These are phyloP conservation scores for Tuber microsphaerosporum DNA, from an alignment of 495 filamentous ascomycete species.

Conservation along the genomic window DNA sequence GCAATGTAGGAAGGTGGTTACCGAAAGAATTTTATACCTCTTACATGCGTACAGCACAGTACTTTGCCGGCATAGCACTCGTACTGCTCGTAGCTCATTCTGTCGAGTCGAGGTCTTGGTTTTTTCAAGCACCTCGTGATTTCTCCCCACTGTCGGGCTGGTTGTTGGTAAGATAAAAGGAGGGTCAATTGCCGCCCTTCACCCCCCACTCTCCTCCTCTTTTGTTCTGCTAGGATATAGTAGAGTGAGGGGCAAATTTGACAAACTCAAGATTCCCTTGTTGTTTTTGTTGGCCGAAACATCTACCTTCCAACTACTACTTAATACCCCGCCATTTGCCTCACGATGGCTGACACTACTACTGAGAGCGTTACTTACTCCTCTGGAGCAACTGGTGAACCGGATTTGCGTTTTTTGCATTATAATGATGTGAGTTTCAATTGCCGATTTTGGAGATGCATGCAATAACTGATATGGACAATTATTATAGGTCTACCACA, in stretches of 20 bases:
- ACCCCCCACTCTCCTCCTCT: neutral
- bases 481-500: conserved; percentile 56
- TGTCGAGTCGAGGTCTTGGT: neutral
- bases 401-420: conserved; percentile 73
- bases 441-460: neutral
- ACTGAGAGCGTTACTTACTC: conserved; percentile 49
- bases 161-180: neutral
- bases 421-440: conserved; percentile 67
- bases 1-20: neutral
- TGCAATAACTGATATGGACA: neutral
- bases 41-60: neutral
- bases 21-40: neutral
- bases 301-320: conserved; percentile 2
- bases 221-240: neutral
- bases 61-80: neutral
- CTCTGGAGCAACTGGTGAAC: conserved; percentile 49
- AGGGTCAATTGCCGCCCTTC: neutral
- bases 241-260: neutral
- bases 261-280: neutral
- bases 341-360: conserved; percentile 28
- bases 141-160: neutral
- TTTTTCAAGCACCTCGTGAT: neutral
- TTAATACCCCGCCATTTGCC: conserved; percentile 27
- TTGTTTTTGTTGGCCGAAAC: neutral
- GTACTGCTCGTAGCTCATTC: neutral